Base-by-base conservation (phyloP, 1,284 basidiomycete genomes). In the Cutaneotrichosporon mucoides region DNA sequence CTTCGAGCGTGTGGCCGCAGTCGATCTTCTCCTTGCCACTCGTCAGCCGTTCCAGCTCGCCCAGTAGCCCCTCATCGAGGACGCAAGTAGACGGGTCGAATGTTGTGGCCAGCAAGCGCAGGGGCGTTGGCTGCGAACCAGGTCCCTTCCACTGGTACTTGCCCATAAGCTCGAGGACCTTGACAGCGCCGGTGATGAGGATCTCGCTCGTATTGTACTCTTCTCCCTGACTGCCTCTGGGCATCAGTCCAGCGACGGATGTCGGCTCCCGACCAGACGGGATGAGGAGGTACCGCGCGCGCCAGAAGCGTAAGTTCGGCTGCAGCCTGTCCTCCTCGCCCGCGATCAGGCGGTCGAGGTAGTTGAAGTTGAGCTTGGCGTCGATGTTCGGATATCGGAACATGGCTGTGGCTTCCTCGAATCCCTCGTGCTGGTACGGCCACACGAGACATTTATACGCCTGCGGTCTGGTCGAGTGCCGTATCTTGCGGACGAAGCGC, bases 231-330 rank as follows among this genome's bases (percentile, higher is more conserved):
- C 70, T 88, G 5, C 86, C 88, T 0, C 85, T 86, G 13, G 72
- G 77, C 15, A 82, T 67, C 13, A 76, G 40, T 3, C 70, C 68
- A 12, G 58, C 46, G 6, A 69, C 58, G 77, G 79, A 52, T 64
- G 74, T 7, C 85, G 89, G 40, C 83, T 82, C 58, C 87, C 66
- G 87, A 9, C 85, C 82, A 0, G 89, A 87, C 0, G 95, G 95
- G 49, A 98, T 90, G 15, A 99, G 85, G 33, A 98, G 84, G 72
- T 97, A 96, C n/a, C 94, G 84, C 0, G 93, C 96, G 6, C 94
- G 84, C 91, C 94, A 98, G 72, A 95, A 96, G 47, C 89, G 84
- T 48, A 92, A 80, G 4, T 88, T 88, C 58, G 91, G 86, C 67
- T 86, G 87, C 71, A 92, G 86, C 48, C 87, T 82, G 54, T 86